Evolutionary conservation across 805 yeast genomes (phyloP), one percentile per base, ranked within the genome.

Genomic region (Kurtzmaniella cleridarum): DNA sequence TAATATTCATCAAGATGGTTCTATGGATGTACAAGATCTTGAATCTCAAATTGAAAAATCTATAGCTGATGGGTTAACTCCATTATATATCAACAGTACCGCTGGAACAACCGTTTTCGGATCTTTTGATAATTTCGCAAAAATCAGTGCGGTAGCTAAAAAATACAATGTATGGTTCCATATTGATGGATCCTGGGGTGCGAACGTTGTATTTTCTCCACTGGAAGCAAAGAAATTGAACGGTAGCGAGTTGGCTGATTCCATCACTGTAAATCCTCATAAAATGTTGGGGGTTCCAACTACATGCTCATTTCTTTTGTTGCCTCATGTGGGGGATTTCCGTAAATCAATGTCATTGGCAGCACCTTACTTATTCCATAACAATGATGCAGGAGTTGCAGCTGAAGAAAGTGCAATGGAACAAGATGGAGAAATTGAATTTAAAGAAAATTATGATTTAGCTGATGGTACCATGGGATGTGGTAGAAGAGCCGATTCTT

Each of bases 381-480:
- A 69, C 40, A 57, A 62, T n/a, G 56, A 59, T 10, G 73, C 63
- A 30, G 44, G 43, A 8, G 24, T 20, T 20, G 24, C 24, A 20
- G 24, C 24, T 20, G 24, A 20, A 20, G 24, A 20, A 20, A 20
- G 24, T 8, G 24, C 24, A 20, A 20, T 20, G 5, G 24, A 20
- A 20, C 24, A 20, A 20, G 24, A 20, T 20, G 24, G 24, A 8
- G 24, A 20, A 20, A 20, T 20, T 20, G 24, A 20, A 20, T 20
- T 20, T 20, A 75, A 66, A 3, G 83, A 75, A 18, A 78, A 75
- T 57, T 83, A 67, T 52, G 95, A 86, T 49, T 71, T 86, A 40
- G 95, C 91, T 1, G 91, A 84, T 56, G 95, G 93, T 11, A 87
- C 95, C 2, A 81, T 87, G 90, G 95, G 95, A 7, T 86, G 95